Evolutionary conservation across 2,329 filamentous ascomycete genomes (phyloP), one percentile per base, ranked within the genome.

Genomic region (Fusarium phyllophilum): DNA sequence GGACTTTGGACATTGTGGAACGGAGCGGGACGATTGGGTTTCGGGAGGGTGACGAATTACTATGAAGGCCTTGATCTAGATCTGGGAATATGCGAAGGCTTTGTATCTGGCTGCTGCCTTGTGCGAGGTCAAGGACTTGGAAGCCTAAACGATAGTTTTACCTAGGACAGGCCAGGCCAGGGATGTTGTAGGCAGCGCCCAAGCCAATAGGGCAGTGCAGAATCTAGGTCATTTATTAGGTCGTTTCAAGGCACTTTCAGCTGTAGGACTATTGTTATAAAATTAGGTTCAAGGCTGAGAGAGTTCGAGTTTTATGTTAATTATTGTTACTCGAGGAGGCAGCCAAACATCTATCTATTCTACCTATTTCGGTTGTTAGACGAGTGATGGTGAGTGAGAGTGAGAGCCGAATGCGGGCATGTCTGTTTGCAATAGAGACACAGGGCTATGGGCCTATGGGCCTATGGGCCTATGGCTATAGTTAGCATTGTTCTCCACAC

Each of bases 91-190:
- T 31, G 41, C 12, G 45, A 58, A 41, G 36, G 62, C 66, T 78
- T 78, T 79, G 75, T 78, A 79, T 63, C 62, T 49, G 70, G 62
- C 61, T 77, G 77, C 68, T 78, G 77, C 77, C 77, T 79, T 77
- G 73, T 34, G 55, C n/a, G 29, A 49, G 39, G 12, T 24, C 24
- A 38, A 65, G 61, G 63, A 72, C 62, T 62, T 60, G 56, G 66
- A 56, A 57, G 66, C 61, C 68, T 69, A 58, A 42, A 39, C 41
- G 58, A 62, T 56, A 64, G 61, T 62, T 63, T 63, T 26, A 29
- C 44, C 24, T 46, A 45, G 44, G 17, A 61, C 64, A 51, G 62
- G 69, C 57, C 56, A 52, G 42, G 69, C 67, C 74, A 77, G 68
- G 71, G 73, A 71, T 67, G 72, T 70, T 68, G 49, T 68, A 70